phyloP scores from a whole-genome alignment of 2,329 filamentous ascomycete species.

The Sporothrix globosa region DNA sequence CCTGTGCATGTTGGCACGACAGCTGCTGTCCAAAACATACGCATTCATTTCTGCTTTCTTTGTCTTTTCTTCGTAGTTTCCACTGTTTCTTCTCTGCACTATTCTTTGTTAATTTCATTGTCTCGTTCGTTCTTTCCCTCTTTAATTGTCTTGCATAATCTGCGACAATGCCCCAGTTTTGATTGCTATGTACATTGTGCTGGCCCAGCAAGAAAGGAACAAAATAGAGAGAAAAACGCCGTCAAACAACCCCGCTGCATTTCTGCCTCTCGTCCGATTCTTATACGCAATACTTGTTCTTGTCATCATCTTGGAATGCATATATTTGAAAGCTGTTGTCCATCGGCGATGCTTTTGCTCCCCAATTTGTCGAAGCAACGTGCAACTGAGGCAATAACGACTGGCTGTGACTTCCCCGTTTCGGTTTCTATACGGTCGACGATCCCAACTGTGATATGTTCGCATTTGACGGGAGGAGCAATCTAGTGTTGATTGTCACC shows the following conservation, averaged over 20 bases:
- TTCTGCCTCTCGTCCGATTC: neutral
- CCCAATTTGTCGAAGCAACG: neutral
- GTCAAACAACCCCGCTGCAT: neutral
- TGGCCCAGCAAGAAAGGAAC: conserved; percentile 3
- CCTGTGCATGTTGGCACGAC: neutral
- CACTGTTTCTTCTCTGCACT: neutral
- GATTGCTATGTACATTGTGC: conserved; percentile 16
- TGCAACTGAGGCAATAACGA: neutral
- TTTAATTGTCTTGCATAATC: conserved; percentile 15
- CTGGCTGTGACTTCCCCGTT: neutral
- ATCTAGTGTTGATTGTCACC: too few species aligned
- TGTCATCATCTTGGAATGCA: neutral
- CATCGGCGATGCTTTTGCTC: neutral
- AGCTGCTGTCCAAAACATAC: neutral
- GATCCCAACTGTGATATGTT: too few species aligned
- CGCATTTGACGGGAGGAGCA: too few species aligned
- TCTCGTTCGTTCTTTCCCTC: conserved; percentile 17
- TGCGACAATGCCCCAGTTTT: conserved; percentile 28
- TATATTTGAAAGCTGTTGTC: neutral
- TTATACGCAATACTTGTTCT: neutral
- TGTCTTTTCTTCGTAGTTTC: neutral
- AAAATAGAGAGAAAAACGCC: too few species aligned
- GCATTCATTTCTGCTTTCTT: neutral
- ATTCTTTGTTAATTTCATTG: neutral
- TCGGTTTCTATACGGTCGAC: too few species aligned